Conservation (phyloP, 78 protist species). For the Isochrysis galbana region DNA sequence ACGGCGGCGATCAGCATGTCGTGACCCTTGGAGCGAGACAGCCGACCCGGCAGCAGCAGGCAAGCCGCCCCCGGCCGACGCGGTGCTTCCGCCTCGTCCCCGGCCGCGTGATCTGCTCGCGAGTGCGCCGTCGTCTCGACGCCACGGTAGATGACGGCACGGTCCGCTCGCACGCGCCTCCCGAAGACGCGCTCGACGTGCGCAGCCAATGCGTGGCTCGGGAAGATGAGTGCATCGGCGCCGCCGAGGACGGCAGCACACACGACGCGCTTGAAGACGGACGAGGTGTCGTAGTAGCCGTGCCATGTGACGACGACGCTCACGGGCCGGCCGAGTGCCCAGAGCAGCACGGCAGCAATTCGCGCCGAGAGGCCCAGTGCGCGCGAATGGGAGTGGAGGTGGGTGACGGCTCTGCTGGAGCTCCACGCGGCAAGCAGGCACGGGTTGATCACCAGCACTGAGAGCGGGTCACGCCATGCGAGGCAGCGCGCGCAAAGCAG, state of each 20-base stretch:
- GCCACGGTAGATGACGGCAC: not conserved
- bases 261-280: not conserved
- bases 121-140: not conserved
- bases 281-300: not conserved
- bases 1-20: not conserved
- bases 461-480: not conserved
- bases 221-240: not conserved
- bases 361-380: not conserved
- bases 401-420: not conserved
- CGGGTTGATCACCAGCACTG: not conserved
- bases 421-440: not conserved
- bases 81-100: not conserved
- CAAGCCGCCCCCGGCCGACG: not conserved
- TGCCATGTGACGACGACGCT: not conserved
- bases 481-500: not conserved
- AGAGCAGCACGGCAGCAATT: not conserved
- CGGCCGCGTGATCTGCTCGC: not conserved
- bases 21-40: not conserved
- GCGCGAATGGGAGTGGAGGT: not conserved
- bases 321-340: not conserved
- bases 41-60: not conserved
- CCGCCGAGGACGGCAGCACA: not conserved
- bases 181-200: not conserved
- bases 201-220: not conserved
- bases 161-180: not conserved